Evolutionary conservation across 2,329 filamentous ascomycete genomes (phyloP).

Genomic region (Blumeriella jaapii): DNA sequence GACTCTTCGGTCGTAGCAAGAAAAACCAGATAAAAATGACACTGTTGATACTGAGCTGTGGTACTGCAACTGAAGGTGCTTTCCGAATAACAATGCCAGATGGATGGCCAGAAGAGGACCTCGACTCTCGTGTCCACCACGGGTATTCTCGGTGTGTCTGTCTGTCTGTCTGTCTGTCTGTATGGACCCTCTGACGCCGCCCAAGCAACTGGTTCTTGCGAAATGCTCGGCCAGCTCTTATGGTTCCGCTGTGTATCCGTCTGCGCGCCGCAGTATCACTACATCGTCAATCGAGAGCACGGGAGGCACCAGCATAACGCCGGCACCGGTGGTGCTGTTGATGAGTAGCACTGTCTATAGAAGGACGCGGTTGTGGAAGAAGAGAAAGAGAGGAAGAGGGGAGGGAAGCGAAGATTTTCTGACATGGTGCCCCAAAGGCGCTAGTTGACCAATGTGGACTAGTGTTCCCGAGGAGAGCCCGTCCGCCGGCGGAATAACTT

Average conservation of each 20-base stretch:
- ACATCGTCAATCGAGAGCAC: slow-evolving; percentile 49
- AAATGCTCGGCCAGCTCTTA: slow-evolving; percentile 46
- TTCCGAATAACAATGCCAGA: too few relatives aligned
- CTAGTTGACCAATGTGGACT: too few relatives aligned
- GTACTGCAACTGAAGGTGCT: too few relatives aligned
- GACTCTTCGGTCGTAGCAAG: too few relatives aligned
- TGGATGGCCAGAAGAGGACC: too few relatives aligned
- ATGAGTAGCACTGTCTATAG: slow-evolving; percentile 82
- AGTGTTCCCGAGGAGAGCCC: too few relatives aligned
- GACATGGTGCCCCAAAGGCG: slow-evolving; percentile 16
- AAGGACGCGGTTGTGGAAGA: slow-evolving; percentile 49
- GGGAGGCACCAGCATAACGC: slow-evolving; percentile 57
- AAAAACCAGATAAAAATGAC: too few relatives aligned
- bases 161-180: too few relatives aligned
- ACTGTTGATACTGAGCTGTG: too few relatives aligned
- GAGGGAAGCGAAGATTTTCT: not conserved
- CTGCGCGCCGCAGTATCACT: slow-evolving; percentile 49
- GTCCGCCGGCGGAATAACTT: too few relatives aligned
- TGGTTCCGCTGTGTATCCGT: slow-evolving; percentile 38
- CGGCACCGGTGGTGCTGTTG: slow-evolving; percentile 42
- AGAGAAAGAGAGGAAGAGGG: slow-evolving; percentile 32
- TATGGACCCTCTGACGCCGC: slow-evolving; percentile 77
- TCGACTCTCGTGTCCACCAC: too few relatives aligned
- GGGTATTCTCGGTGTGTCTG: too few relatives aligned
- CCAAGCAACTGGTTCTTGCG: slow-evolving; percentile 47